Percentiles rank a stretch among this genome's conserved stretches.
phyloP scores from a whole-genome alignment of 345 rosid species.

The Microcos paniculata region DNA sequence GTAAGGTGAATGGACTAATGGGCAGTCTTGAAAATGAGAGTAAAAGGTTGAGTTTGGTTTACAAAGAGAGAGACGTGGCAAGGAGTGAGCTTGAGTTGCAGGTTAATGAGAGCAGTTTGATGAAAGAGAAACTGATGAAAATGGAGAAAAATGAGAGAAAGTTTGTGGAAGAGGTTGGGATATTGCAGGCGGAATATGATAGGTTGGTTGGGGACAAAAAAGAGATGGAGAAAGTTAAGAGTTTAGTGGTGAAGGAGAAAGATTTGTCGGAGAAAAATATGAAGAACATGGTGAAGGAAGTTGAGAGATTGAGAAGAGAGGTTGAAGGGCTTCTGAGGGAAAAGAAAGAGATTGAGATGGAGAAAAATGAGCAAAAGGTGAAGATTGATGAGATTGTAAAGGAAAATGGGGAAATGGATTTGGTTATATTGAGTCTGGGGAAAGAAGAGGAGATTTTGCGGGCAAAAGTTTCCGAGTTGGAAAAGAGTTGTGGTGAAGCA shows the following conservation, averaged over 20 bases:
- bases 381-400: constrained; percentile 42
- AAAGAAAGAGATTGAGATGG: constrained; percentile 42
- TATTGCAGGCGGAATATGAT: constrained; percentile 29
- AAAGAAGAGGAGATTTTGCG: constrained; percentile 43
- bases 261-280: constrained; percentile 35
- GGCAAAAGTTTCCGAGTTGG: constrained; percentile 37
- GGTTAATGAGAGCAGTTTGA: constrained; percentile 28
- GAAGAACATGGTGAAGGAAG: constrained; percentile 27
- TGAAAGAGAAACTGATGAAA: constrained; percentile 36
- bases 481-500: constrained; percentile 41
- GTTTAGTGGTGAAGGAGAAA: constrained; percentile 23
- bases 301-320: constrained; percentile 34
- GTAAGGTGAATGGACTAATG: constrained; percentile 29
- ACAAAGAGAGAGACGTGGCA: constrained; percentile 45
- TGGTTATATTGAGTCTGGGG: constrained; percentile 25
- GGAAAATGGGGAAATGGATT: constrained; percentile 28
- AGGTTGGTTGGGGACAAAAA: neutral
- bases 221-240: constrained; percentile 29
- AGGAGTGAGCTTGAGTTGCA: constrained; percentile 28
- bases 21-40: constrained; percentile 37
- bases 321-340: constrained; percentile 31
- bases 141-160: constrained; percentile 38
- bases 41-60: constrained; percentile 23
- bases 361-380: constrained; percentile 21
- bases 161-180: constrained; percentile 33